A percentile compares a stretch with the other conserved stretches of the same genome.
Conservation (phyloP, 345 rosid species). For the Pseudoturritis turrita region DNA sequence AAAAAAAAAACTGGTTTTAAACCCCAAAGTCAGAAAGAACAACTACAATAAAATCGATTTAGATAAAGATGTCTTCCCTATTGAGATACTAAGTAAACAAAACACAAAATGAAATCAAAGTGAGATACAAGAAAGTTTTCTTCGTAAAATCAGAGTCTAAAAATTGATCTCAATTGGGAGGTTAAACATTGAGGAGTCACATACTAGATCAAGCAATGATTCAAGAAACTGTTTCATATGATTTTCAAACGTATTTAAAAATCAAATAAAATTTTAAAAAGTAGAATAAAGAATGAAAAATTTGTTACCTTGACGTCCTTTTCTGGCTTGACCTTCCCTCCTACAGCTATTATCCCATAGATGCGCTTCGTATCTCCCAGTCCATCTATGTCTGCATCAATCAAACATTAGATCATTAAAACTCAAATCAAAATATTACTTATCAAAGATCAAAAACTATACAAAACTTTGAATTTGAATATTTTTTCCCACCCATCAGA, state of each 20-base stretch:
- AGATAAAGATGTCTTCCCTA: neutral
- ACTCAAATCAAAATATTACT: neutral
- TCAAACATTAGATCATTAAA: neutral
- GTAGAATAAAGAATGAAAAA: neutral
- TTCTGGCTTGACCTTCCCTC: slow-evolving; percentile 96
- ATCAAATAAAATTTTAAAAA: no score
- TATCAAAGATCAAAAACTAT: neutral
- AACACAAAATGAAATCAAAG: no score
- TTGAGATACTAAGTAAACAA: no score
- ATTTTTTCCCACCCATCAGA: neutral
- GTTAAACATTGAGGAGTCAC: neutral
- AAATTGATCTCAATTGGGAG: neutral
- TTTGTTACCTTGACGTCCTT: slow-evolving; percentile 89
- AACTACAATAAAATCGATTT: neutral
- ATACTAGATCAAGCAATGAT: neutral
- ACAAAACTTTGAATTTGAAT: neutral
- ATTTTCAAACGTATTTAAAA: neutral
- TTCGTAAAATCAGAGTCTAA: no score
- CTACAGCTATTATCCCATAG: slow-evolving; percentile 99
- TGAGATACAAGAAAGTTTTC: no score
- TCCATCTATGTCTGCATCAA: slow-evolving; percentile 79
- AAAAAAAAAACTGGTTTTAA: neutral
- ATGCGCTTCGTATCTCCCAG: slow-evolving; percentile 97
- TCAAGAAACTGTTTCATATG: neutral
- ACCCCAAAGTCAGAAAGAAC: neutral